Conservation (phyloP, 257 asterid species). For the Solanum phureja region DNA sequence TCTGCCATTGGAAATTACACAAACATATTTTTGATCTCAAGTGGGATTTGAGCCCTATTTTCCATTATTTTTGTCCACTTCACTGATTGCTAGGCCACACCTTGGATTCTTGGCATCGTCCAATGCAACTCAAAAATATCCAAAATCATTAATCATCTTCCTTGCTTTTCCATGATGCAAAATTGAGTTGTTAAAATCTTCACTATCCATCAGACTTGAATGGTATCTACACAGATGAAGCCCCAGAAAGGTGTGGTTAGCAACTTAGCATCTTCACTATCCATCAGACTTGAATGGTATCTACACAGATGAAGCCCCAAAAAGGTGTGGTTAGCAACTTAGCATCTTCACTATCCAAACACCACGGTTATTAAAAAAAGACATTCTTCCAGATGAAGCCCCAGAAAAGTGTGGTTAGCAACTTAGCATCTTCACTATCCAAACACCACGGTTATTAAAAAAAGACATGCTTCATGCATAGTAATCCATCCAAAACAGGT, state of each 20-base stretch:
- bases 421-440: background rate
- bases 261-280: background rate
- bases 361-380: background rate
- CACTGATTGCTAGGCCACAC: background rate
- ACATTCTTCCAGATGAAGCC: background rate
- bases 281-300: background rate
- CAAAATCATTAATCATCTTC: background rate
- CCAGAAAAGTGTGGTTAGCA: background rate
- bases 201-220: background rate
- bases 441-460: background rate
- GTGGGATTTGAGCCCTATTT: background rate
- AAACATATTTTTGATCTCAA: background rate
- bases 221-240: background rate
- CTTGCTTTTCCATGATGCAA: background rate
- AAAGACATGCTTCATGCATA: background rate
- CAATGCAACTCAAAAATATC: background rate
- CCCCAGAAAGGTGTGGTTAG: background rate
- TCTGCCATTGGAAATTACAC: background rate
- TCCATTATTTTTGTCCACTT: background rate
- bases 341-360: background rate
- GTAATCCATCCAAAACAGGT: background rate
- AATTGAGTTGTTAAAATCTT: background rate
- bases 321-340: background rate
- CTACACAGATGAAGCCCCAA: too few relatives aligned
- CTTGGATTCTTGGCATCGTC: background rate